Conservation (phyloP, 1,284 basidiomycete species). For the Microstroma glucosiphilum region DNA sequence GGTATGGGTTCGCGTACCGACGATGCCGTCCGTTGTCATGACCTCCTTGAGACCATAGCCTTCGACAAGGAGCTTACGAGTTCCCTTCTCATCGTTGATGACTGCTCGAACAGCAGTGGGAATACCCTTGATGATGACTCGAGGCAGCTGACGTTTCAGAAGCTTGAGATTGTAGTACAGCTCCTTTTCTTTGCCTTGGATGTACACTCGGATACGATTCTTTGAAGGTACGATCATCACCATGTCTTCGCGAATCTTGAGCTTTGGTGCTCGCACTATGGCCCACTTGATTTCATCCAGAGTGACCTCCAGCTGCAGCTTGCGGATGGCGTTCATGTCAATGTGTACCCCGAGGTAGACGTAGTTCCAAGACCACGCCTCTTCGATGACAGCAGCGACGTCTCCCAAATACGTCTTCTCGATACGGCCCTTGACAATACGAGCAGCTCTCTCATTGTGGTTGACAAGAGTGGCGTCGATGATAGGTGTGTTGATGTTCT, state of each 20-base stretch:
- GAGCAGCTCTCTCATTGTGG: constrained; percentile 70
- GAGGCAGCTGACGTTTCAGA: constrained; percentile 45
- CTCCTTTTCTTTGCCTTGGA: constrained; percentile 54
- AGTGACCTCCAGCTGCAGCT: constrained; percentile 87
- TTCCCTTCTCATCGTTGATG: constrained; percentile 48
- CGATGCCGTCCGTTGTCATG: constrained; percentile 94
- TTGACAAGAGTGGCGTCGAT: constrained; percentile 92
- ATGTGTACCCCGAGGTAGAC: constrained; percentile 91
- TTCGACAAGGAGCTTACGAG: constrained; percentile 54
- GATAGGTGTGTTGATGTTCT: constrained; percentile 93
- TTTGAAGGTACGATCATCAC: constrained; percentile 53
- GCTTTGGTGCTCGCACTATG: constrained; percentile 76
- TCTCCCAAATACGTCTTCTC: constrained; percentile 94
- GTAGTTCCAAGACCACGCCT: constrained; percentile 87
- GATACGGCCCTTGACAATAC: constrained; percentile 92
- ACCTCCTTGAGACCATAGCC: constrained; percentile 96
- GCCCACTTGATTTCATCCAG: constrained; percentile 89
- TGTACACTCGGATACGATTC: constrained; percentile 75
- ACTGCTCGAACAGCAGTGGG: constrained; percentile 42
- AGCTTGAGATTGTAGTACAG: constrained; percentile 45
- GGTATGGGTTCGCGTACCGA: constrained; percentile 84
- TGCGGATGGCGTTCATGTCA: constrained; percentile 79
- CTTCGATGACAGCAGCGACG: constrained; percentile 83
- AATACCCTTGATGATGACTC: constrained; percentile 48
- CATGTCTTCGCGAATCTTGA: constrained; percentile 79